Percentiles rank a stretch among this genome's conserved stretches.
phyloP scores from a whole-genome alignment of 106 monocot species.

The Dendrobium catenatum region DNA sequence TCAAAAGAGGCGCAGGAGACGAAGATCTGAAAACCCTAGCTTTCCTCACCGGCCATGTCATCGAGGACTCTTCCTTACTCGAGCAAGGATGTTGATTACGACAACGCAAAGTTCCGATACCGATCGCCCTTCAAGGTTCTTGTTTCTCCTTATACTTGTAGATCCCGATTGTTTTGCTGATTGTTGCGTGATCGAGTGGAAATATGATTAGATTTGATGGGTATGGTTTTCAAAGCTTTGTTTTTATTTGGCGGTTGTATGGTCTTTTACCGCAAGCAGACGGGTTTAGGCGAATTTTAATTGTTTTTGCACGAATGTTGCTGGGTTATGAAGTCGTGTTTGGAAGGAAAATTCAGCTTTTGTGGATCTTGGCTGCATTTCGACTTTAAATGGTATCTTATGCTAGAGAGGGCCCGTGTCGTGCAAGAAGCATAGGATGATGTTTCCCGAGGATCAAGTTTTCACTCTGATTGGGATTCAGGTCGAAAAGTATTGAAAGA shows the following conservation, averaged over 20 bases:
- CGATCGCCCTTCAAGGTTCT: conserved; percentile 70
- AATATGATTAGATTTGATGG: too few species aligned
- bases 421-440: background rate
- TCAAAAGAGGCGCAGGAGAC: background rate
- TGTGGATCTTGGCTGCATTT: background rate
- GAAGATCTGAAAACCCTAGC: background rate
- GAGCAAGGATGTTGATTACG: conserved; percentile 74
- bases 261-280: background rate
- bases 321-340: background rate
- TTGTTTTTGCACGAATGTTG: background rate
- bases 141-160: background rate
- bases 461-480: background rate
- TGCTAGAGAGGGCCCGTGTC: background rate
- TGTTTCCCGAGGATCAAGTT: background rate
- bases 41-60: conserved; percentile 18
- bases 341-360: background rate
- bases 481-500: background rate
- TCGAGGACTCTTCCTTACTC: conserved; percentile 58
- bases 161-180: background rate
- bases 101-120: conserved; percentile 90
- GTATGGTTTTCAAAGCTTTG: background rate
- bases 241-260: background rate
- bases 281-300: background rate
- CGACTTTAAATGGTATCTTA: background rate
- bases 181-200: background rate